Percentiles rank a stretch among this genome's conserved stretches.
Evolutionary conservation across 2,329 filamentous ascomycete species (phyloP).

Genomic region (Alternaria postmessia): DNA sequence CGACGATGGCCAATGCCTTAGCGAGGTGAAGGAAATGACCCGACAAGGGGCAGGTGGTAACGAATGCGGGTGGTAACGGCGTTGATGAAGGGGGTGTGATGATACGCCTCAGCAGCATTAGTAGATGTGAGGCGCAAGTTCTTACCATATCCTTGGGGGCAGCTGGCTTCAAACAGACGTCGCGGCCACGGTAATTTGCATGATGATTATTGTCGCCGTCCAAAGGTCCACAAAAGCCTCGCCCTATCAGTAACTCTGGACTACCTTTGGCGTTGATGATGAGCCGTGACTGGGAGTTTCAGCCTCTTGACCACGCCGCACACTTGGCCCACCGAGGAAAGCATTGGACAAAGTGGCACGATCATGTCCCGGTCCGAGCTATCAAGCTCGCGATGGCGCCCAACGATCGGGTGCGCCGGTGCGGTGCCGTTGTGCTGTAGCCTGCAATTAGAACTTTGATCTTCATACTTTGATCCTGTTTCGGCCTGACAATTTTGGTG

Average conservation of each 20-base stretch:
- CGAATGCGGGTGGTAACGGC: constrained; percentile 21
- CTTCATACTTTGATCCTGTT: constrained; percentile 1
- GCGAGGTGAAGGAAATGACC: constrained; percentile 38
- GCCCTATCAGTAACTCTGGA: constrained; percentile 24
- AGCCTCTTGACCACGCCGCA: constrained; percentile 34
- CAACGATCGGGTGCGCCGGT: constrained; percentile 28
- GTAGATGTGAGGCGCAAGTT: constrained; percentile 14
- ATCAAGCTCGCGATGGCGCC: constrained; percentile 24
- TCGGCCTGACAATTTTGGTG: neutral
- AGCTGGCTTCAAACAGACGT: constrained; percentile 11
- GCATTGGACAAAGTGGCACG: constrained; percentile 29
- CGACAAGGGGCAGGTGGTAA: constrained; percentile 26
- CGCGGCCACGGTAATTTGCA: constrained; percentile 20
- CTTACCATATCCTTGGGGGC: constrained; percentile 2
- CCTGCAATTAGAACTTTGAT: constrained; percentile 18
- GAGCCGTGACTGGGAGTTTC: constrained; percentile 38
- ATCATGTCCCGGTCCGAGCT: constrained; percentile 33
- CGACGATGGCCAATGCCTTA: constrained; percentile 30
- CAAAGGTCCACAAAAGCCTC: constrained; percentile 6
- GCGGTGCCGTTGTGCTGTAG: constrained; percentile 31
- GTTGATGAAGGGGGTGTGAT: constrained; percentile 26
- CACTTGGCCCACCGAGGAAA: constrained; percentile 21
- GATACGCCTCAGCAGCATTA: constrained; percentile 25
- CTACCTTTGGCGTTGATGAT: constrained; percentile 22
- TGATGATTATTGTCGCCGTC: constrained; percentile 1